phyloP scores from a whole-genome alignment of 2,329 filamentous ascomycete genomes.

The Neopestalotiopsis clavispora region DNA sequence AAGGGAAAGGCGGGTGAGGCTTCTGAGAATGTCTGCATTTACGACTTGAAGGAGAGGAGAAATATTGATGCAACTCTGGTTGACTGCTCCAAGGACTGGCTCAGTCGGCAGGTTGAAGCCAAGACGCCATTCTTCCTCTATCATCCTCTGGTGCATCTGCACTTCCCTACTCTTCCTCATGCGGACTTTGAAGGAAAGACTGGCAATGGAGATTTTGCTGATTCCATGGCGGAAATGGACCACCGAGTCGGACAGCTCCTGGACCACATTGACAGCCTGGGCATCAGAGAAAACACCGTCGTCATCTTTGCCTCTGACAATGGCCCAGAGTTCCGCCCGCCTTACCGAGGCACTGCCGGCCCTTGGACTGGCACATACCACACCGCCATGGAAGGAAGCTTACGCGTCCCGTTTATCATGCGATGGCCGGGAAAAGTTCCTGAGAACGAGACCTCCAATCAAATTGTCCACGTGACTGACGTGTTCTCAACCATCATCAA shows the following conservation, averaged over 20 bases:
- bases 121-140: neutral
- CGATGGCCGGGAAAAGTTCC: slow-evolving; percentile 38
- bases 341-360: slow-evolving; percentile 37
- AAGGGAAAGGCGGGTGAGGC: neutral
- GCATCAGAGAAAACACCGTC: slow-evolving; percentile 35
- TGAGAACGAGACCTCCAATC: slow-evolving; percentile 30
- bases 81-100: neutral
- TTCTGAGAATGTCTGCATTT: neutral
- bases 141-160: neutral
- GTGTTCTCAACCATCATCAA: slow-evolving; percentile 36
- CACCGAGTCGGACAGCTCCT: slow-evolving; percentile 33
- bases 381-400: slow-evolving; percentile 41
- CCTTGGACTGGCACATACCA: slow-evolving; percentile 42
- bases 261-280: slow-evolving; percentile 36
- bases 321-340: slow-evolving; percentile 38
- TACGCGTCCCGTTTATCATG: slow-evolving; percentile 41
- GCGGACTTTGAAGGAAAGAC: neutral
- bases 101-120: neutral
- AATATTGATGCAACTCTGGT: neutral
- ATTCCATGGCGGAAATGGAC: slow-evolving; percentile 3
- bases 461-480: slow-evolving; percentile 39
- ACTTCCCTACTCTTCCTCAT: neutral
- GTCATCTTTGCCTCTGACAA: slow-evolving; percentile 43
- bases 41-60: neutral
- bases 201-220: neutral